These are phyloP conservation scores for Elsinoe australis DNA, from an alignment of 2,329 filamentous ascomycete genomes.

Conservation along the genomic window DNA sequence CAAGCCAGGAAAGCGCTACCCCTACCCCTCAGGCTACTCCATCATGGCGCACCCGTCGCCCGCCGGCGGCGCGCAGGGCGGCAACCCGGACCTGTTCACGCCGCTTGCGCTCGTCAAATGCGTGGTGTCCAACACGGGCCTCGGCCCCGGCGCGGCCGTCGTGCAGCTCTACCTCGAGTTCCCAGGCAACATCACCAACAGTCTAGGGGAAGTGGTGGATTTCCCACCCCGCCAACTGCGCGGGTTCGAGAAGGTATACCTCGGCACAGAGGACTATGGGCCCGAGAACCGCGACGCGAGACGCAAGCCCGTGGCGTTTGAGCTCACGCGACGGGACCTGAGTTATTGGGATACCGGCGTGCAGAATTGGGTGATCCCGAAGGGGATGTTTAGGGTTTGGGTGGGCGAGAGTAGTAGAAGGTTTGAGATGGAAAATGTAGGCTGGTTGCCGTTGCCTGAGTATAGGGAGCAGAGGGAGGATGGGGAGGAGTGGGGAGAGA, in stretches of 20 bases:
- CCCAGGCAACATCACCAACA: constrained; percentile 27
- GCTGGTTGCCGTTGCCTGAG: constrained; percentile 14
- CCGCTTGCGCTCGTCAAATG: constrained; percentile 45
- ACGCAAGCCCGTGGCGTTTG: constrained; percentile 22
- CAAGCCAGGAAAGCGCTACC: constrained; percentile 35
- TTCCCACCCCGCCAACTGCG: constrained; percentile 44
- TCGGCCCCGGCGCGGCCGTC: constrained; percentile 44
- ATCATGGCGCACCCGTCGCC: constrained; percentile 45
- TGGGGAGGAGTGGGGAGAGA: constrained; percentile 1
- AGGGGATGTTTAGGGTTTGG: constrained; percentile 27
- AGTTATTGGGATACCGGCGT: constrained; percentile 31
- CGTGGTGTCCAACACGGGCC: constrained; percentile 56
- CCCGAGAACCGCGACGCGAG: constrained; percentile 21
- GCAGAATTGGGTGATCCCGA: constrained; percentile 33
- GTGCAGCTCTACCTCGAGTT: constrained; percentile 51
- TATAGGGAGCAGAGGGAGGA: background rate
- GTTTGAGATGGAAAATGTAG: constrained; percentile 16
- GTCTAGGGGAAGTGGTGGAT: constrained; percentile 25
- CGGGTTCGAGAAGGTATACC: constrained; percentile 37
- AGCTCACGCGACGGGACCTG: constrained; percentile 30
- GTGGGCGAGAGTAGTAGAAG: constrained; percentile 28
- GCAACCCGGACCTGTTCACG: constrained; percentile 59
- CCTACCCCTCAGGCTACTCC: constrained; percentile 52
- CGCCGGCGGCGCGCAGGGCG: constrained; percentile 62
- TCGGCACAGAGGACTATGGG: constrained; percentile 21